Evolutionary conservation across 164 flowering plant genomes (phyloP).

Genomic region (Vitis riparia): DNA sequence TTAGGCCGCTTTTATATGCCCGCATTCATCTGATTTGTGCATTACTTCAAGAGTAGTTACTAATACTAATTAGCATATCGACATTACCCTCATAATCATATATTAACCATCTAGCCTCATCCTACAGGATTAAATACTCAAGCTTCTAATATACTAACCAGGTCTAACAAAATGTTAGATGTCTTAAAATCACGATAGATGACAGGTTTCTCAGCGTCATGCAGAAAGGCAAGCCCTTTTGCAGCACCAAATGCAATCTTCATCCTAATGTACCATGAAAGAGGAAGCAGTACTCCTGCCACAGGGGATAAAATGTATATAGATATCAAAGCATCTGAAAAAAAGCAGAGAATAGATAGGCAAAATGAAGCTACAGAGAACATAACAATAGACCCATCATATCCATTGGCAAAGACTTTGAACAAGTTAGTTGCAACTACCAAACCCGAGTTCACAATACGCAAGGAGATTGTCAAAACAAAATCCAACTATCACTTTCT

Average conservation of each 20-base stretch:
- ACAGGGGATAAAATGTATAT: constrained; percentile 1
- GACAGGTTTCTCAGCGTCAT: constrained; percentile 89
- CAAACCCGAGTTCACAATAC: too few species aligned
- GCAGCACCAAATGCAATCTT: constrained; percentile 92
- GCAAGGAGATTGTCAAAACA: too few species aligned
- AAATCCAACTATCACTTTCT: too few species aligned
- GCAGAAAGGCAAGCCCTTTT: constrained; percentile 93
- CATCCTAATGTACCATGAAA: constrained; percentile 79
- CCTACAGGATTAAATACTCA: neutral
- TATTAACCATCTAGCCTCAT: too few species aligned
- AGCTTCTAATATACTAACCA: constrained; percentile 42
- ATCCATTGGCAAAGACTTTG: too few species aligned
- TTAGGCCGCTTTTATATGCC: too few species aligned
- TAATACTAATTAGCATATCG: too few species aligned
- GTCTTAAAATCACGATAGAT: constrained; percentile 95
- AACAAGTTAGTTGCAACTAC: too few species aligned
- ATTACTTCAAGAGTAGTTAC: too few species aligned
- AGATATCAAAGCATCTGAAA: neutral
- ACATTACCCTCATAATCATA: too few species aligned
- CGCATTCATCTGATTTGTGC: too few species aligned
- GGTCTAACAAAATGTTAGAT: constrained; percentile 81
- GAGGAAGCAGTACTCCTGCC: constrained; percentile 84
- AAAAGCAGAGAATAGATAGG: neutral
- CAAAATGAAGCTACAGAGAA: neutral
- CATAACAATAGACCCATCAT: neutral